Percentiles rank a stretch among this genome's conserved stretches.
Evolutionary conservation across 352 stramenopile genomes (phyloP).

Genomic region (Elongisporangium undulatum): DNA sequence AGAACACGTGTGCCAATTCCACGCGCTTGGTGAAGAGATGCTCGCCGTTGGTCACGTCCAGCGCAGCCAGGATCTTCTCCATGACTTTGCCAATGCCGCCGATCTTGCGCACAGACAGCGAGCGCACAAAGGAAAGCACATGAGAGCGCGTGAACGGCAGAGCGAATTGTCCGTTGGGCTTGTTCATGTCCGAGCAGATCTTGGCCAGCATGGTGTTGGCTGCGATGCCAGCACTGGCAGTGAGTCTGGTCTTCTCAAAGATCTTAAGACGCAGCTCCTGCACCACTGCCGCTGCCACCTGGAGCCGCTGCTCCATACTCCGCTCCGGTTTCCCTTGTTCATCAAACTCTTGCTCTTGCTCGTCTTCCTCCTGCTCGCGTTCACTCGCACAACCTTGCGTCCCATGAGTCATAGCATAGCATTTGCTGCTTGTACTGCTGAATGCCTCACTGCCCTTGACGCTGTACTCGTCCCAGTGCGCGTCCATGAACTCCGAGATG

Average conservation of each 20-base stretch:
- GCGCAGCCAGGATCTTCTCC: slow-evolving; percentile 88
- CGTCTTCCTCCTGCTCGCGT: slow-evolving; percentile 4
- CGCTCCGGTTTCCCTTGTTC: neutral
- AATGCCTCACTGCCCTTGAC: neutral
- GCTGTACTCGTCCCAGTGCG: slow-evolving; percentile 48
- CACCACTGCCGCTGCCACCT: slow-evolving; percentile 61
- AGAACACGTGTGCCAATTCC: slow-evolving; percentile 62
- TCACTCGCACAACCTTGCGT: neutral
- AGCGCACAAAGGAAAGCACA: slow-evolving; percentile 88
- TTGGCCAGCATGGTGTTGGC: slow-evolving; percentile 93
- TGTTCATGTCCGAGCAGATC: slow-evolving; percentile 95
- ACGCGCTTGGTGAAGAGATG: slow-evolving; percentile 67
- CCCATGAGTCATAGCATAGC: neutral
- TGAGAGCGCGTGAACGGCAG: slow-evolving; percentile 69
- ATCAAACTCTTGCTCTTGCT: slow-evolving; percentile 8
- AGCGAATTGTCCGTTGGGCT: slow-evolving; percentile 94
- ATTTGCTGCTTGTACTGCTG: neutral
- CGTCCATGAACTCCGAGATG: slow-evolving; percentile 86
- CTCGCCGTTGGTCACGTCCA: slow-evolving; percentile 82
- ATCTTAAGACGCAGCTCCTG: slow-evolving; percentile 84
- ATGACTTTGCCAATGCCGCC: slow-evolving; percentile 94
- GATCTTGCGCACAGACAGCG: slow-evolving; percentile 90
- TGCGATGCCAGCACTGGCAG: slow-evolving; percentile 91
- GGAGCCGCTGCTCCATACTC: slow-evolving; percentile 5
- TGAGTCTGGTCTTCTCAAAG: slow-evolving; percentile 85